Percentiles rank a stretch among this genome's conserved stretches.
Conservation (phyloP, 169 alveolate species). For the Plasmodium adleri region DNA sequence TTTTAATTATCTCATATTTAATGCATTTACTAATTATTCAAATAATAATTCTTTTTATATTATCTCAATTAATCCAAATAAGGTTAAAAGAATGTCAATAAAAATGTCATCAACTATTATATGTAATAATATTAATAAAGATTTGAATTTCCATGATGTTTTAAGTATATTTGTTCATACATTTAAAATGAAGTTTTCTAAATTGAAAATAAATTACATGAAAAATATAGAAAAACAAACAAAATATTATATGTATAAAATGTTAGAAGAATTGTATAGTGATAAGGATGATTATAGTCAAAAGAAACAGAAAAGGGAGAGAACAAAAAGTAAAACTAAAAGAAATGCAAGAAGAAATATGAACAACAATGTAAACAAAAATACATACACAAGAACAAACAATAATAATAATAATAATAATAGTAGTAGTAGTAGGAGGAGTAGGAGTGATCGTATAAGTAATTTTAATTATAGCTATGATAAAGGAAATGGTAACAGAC, state of each 20-base stretch:
- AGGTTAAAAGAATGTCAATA: constrained; percentile 50
- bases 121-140: constrained; percentile 23
- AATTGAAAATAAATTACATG: constrained; percentile 4
- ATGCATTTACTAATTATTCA: constrained; percentile 32
- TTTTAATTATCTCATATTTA: constrained; percentile 31
- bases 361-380: too few relatives aligned
- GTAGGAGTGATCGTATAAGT: background rate
- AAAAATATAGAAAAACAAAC: constrained; percentile 13
- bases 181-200: constrained; percentile 40
- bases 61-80: constrained; percentile 36
- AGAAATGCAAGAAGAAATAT: background rate
- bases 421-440: too few relatives aligned
- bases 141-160: constrained; percentile 30
- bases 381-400: too few relatives aligned
- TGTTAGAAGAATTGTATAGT: background rate
- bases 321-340: background rate
- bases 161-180: constrained; percentile 37
- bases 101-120: constrained; percentile 23
- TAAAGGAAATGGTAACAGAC: too few relatives aligned
- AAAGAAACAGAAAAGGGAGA: background rate
- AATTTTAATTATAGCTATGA: background rate
- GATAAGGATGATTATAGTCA: constrained; percentile 1
- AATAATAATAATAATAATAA: too few relatives aligned
- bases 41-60: constrained; percentile 49
- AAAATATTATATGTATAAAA: constrained; percentile 8